Evolutionary conservation across 306 rosid genomes (phyloP), one percentile per base, ranked within the genome.

Genomic region (Rosa persica): DNA sequence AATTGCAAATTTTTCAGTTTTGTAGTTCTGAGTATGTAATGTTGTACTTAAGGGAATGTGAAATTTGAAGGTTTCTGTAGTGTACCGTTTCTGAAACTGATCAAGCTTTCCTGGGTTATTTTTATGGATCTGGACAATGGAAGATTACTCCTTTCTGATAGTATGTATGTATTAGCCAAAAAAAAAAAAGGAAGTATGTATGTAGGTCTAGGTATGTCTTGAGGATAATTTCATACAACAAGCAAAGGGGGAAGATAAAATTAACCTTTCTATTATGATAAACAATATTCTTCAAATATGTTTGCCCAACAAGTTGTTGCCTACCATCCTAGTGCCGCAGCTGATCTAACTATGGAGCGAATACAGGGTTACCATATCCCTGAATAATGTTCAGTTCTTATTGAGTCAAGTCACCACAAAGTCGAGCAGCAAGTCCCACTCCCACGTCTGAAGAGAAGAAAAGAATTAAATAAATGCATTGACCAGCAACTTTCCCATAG

Each of bases 381-480:
- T 61, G 43, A 19, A 42, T 76, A 20, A 20, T 19, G 79, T 67
- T 13, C 73, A 8, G 76, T 49, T 39, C 49, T 69, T 79, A 48
- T 78, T 73, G 19, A 46, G 54, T 62, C 65, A 36, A 5, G 27
- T 40, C 65, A 64, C 34, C 40, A 44, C 42, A 60, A 74, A 0
- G 70, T 25, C 9, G 65, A 61, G 79, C 71, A 51, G 40, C 48
- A 27, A 74, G 62, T 20, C 49, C 67, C 74, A 42, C 66, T 74
- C 73, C 78, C 39, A 13, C 38, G 12, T 44, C 60, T 70, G 68
- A 71, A 79, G 78, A 61, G 48, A 68, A 25, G 78, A 22, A 27
- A 76, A 71, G 79, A 70, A 79, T 54, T 61, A 67, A 83, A 38
- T 67, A 71, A 78, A 70, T 70, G 48, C 73, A 66, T 9, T 13